Evolutionary conservation across 2,329 filamentous ascomycete species (phyloP), one percentile per base, ranked within the genome.

Genomic region (Trichoderma guizhouense): DNA sequence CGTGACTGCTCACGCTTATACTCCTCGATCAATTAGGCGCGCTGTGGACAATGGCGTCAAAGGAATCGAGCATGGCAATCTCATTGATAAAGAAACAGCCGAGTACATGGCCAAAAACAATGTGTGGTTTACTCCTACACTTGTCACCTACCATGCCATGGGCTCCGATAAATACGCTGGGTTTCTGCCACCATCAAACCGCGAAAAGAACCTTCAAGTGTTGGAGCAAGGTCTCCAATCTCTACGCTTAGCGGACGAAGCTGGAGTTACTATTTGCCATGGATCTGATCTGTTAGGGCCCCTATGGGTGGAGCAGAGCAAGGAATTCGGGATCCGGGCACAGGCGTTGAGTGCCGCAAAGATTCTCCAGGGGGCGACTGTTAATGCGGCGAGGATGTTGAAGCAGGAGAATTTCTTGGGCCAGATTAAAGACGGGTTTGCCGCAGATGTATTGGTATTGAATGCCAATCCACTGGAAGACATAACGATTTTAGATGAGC

Each of bases 1-100:
- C 73, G 87, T 89, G 2, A 90, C 87, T 1, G 85, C 86, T 3
- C 88, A 90, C 74, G 86, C 86, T 1, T 89, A 90, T 77, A 89
- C 87, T 0, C 83, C 86, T 3, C 77, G 80, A 55, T 84, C 87
- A 0, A 89, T 90, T 47, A 82, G 83, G 7, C 86, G 88, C 72
- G 86, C 86, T 2, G 81, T 90, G 24, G 81, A 85, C 18, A 86
- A 89, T 64, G 88, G 87, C 34, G 87, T 87, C 0, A 81, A 76
- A 21, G 86, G 86, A 1, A 89, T 90, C 79, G 84, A 73, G 81
- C 80, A 86, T 71, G 83, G 84, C 1, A 86, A 84, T 72, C 76
- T 85, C 39, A 75, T 85, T 43, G 81, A 84, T 72, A 70, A 77
- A 14, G 79, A 82, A 39, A 85, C 84, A 3, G 84, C 87, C 0